phyloP scores from a whole-genome alignment of 345 rosid species.

The Hibiscus mutabilis region DNA sequence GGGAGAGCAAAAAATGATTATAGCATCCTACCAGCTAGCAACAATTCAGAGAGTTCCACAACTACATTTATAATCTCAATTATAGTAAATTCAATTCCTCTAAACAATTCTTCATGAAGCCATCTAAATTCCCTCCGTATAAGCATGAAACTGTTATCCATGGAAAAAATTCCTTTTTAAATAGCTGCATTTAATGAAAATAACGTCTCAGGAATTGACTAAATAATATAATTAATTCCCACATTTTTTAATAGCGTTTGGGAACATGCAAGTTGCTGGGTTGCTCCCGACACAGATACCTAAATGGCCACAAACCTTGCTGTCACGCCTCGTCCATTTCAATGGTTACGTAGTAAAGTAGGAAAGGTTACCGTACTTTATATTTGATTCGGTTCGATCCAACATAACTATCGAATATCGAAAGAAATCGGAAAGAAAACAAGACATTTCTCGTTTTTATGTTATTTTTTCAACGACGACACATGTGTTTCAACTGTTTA shows the following conservation, averaged over 20 bases:
- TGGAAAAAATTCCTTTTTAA: not conserved
- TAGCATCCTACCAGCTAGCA: too few species aligned
- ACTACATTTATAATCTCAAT: not conserved
- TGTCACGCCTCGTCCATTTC: conserved; percentile 14
- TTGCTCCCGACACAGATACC: conserved; percentile 24
- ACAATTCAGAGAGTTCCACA: too few species aligned
- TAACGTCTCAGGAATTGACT: not conserved
- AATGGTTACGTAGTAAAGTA: conserved; percentile 22
- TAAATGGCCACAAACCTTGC: not conserved
- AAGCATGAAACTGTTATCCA: not conserved
- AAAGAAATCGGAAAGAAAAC: too few species aligned
- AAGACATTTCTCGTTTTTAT: not conserved
- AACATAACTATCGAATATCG: too few species aligned
- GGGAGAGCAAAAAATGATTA: too few species aligned
- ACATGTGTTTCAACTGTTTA: not conserved
- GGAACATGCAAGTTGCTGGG: conserved; percentile 24
- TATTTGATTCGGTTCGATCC: too few species aligned
- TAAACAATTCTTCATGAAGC: not conserved
- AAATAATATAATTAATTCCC: not conserved
- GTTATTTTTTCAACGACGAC: not conserved
- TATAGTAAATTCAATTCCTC: not conserved
- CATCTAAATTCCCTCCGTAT: not conserved
- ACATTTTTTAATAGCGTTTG: not conserved
- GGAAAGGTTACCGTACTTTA: conserved; percentile 4
- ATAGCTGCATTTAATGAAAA: not conserved